A percentile compares a stretch with the other conserved stretches of the same genome.
Conservation (phyloP, 352 stramenopile species). For the Phytophthora nicotianae region DNA sequence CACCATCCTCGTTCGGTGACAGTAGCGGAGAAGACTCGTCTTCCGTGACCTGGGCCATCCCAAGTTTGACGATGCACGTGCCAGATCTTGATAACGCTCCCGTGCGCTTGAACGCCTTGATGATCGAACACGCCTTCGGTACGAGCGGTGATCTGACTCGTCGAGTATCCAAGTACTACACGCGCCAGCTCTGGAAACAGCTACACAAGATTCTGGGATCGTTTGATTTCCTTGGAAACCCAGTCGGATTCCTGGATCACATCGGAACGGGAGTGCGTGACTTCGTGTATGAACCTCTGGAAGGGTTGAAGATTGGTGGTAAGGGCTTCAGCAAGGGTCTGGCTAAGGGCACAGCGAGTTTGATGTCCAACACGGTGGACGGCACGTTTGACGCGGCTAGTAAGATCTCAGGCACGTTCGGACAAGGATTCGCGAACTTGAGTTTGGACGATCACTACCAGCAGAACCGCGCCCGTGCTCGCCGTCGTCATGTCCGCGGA, state of each 20-base stretch:
- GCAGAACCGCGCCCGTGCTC: slow-evolving; percentile 77
- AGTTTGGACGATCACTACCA: slow-evolving; percentile 90
- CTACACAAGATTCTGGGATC: slow-evolving; percentile 89
- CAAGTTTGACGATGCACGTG: slow-evolving; percentile 88
- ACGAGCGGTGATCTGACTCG: slow-evolving; percentile 84
- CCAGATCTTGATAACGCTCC: slow-evolving; percentile 89
- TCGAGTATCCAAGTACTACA: slow-evolving; percentile 92
- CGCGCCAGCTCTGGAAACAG: slow-evolving; percentile 87
- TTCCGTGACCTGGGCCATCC: slow-evolving; percentile 77
- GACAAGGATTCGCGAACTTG: slow-evolving; percentile 84
- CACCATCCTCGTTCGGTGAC: slow-evolving; percentile 29
- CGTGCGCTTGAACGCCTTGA: slow-evolving; percentile 84
- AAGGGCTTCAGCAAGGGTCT: slow-evolving; percentile 88
- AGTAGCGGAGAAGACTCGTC: slow-evolving; percentile 48
- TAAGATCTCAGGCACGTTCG: slow-evolving; percentile 90
- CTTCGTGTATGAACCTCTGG: slow-evolving; percentile 97
- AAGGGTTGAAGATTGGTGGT: slow-evolving; percentile 89
- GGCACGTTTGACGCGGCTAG: slow-evolving; percentile 88
- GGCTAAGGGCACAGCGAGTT: slow-evolving; percentile 86
- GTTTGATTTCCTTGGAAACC: slow-evolving; percentile 90
- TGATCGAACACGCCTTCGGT: slow-evolving; percentile 91
- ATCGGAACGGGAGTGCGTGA: slow-evolving; percentile 95
- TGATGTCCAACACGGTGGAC: slow-evolving; percentile 88
- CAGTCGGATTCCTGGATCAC: slow-evolving; percentile 92
- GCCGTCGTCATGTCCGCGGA: slow-evolving; percentile 78